Conservation (phyloP, 2,329 filamentous ascomycete genomes). For the Amphichorda felina region DNA sequence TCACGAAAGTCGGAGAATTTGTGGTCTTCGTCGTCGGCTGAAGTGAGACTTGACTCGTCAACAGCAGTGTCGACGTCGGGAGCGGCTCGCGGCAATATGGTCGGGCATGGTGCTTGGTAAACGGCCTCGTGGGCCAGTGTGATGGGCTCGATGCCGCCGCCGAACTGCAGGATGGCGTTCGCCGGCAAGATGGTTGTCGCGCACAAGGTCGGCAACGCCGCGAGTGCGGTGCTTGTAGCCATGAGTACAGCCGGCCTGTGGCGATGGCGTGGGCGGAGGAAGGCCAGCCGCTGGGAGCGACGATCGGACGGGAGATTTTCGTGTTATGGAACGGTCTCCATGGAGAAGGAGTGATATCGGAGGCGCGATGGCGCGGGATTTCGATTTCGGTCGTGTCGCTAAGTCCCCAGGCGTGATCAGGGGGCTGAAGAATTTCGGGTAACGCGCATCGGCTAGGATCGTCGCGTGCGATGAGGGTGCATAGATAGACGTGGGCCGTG, state of each 20-base stretch:
- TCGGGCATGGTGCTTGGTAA: conserved; percentile 29
- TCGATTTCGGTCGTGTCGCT: background rate
- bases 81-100: conserved; percentile 10
- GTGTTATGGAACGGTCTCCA: conserved; percentile 1
- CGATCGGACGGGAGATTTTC: background rate
- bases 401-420: too few relatives aligned
- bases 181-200: conserved; percentile 30
- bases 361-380: background rate
- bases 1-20: conserved; percentile 58
- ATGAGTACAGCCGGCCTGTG: conserved; percentile 5
- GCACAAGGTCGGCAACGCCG: conserved; percentile 21
- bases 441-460: too few relatives aligned
- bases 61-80: conserved; percentile 1
- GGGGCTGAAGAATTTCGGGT: too few relatives aligned
- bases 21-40: conserved; percentile 16
- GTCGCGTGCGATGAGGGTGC: too few relatives aligned
- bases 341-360: background rate
- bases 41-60: conserved; percentile 20
- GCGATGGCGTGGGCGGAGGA: conserved; percentile 4
- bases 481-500: too few relatives aligned
- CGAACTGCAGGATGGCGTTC: conserved; percentile 35
- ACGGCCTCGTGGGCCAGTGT: conserved; percentile 47
- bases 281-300: conserved; percentile 1
- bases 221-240: conserved; percentile 2
- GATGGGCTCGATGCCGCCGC: conserved; percentile 36